Conservation (phyloP, 2,329 filamentous ascomycete species). For the Ilyonectria mors-panacis region DNA sequence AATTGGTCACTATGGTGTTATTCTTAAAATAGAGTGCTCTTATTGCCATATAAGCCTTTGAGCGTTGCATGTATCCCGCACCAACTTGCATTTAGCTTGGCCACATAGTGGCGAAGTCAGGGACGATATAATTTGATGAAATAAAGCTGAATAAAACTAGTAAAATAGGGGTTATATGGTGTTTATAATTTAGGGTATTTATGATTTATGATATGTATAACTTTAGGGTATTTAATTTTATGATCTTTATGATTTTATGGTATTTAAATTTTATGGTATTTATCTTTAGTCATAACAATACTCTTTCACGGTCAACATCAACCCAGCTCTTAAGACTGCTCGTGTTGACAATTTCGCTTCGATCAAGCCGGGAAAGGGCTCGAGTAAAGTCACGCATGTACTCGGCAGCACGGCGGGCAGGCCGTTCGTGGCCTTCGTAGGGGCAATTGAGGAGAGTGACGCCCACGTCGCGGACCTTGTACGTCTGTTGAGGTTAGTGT, state of each 20-base stretch:
- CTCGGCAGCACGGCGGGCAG: constrained; percentile 44
- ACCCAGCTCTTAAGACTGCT: constrained; percentile 51
- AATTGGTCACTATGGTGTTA: no score
- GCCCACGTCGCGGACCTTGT: constrained; percentile 55
- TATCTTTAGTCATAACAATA: not conserved
- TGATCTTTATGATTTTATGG: not conserved
- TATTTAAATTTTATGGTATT: not conserved
- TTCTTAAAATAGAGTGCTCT: no score
- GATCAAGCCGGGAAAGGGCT: constrained; percentile 48
- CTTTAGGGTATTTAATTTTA: not conserved
- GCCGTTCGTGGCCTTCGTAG: constrained; percentile 46
- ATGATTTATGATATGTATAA: no score
- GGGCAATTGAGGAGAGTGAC: constrained; percentile 53
- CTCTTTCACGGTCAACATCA: constrained; percentile 31
- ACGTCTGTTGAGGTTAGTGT: constrained; percentile 36
- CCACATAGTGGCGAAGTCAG: no score
- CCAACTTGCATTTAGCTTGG: no score
- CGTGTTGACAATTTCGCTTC: constrained; percentile 52
- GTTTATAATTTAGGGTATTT: not conserved
- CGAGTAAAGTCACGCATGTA: constrained; percentile 50
- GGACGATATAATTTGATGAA: no score
- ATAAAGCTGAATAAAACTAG: no score
- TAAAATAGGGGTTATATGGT: no score
- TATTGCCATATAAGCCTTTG: no score
- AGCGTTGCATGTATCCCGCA: no score